A percentile compares a stretch with the other conserved stretches of the same genome.
Conservation (phyloP, 148 eudicot genomes). For the Polygonum aviculare region DNA sequence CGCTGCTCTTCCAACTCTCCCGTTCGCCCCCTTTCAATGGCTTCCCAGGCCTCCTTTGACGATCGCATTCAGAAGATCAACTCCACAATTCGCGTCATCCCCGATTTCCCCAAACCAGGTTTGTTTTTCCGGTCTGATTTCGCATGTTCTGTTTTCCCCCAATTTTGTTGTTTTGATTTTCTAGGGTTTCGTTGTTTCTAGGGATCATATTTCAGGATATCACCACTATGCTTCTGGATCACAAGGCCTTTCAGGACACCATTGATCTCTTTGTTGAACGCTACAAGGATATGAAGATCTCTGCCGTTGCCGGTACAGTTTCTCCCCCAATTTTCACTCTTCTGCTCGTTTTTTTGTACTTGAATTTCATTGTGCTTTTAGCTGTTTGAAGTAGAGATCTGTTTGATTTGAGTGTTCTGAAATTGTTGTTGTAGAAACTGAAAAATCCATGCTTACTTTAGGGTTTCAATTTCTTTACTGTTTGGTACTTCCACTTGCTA, state of each 20-base stretch:
- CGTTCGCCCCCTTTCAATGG: conserved; percentile 14
- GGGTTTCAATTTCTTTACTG: not conserved
- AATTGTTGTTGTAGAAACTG: not conserved
- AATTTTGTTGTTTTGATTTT: not conserved
- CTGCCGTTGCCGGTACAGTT: conserved; percentile 76
- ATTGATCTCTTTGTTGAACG: conserved; percentile 96
- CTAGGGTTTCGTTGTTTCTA: conserved; percentile 6
- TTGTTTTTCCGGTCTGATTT: not conserved
- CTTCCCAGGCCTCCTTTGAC: conserved; percentile 27
- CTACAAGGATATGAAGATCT: conserved; percentile 54
- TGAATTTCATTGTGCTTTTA: not conserved
- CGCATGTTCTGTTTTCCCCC: not conserved
- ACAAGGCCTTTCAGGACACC: conserved; percentile 83
- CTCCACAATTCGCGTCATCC: conserved; percentile 71
- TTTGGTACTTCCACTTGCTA: not conserved
- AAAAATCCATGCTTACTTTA: not conserved
- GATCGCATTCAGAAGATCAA: conserved; percentile 55
- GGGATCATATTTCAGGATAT: conserved; percentile 94
- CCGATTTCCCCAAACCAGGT: conserved; percentile 91
- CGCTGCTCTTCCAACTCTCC: not conserved
- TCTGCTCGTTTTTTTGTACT: not conserved
- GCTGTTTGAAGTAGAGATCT: not conserved
- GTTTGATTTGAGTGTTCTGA: not conserved
- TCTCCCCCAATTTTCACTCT: not conserved
- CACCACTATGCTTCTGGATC: conserved; percentile 87